Base-by-base conservation (phyloP, 2,329 filamentous ascomycete species). In the Aspergillus sp. region DNA sequence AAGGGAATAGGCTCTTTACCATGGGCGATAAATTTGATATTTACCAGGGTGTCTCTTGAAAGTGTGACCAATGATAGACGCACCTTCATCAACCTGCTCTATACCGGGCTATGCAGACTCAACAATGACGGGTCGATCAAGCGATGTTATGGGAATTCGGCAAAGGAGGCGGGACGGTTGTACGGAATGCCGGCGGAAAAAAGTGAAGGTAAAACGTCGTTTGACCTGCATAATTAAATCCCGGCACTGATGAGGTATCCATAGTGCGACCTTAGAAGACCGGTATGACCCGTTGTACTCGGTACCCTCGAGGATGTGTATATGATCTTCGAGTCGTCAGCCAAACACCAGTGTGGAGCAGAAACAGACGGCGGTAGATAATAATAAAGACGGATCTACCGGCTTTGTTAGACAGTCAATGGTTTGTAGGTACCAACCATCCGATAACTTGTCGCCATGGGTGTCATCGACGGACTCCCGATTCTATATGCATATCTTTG, bases 111-210 rank as follows among this genome's bases (percentile, higher is more conserved):
- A 27, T 4, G 25, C 25, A 27, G 25, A 27, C 25, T 27, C 9
- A 12, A 27, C 9, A 27, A 27, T 27, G 10, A 27, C 10, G 25
- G 25, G 25, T 27, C 10, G 10, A 4, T 27, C 25, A 27, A 27
- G 25, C 10, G 25, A 27, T 27, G 10, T 27, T 27, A 5, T 12
- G 35, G 35, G 35, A 4, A 38, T n/a, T 41, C 49, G 52, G 25
- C 56, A 55, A 47, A 56, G 58, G 72, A 27, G 25, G 25, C 53
- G 56, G 25, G 60, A 61, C 51, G 61, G 61, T 41, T 64, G 61
- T 37, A 58, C 55, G 4, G 60, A 64, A 45, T 64, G 61, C 41
- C 53, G 57, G 9, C 53, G 60, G 35, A 64, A 62, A 41, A 64
- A 64, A 49, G 53, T 63, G 17, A 63, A 60, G 45, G 58, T 60